phyloP scores from a whole-genome alignment of 2,329 filamentous ascomycete genomes.

The Beauveria scarabaeidicola region DNA sequence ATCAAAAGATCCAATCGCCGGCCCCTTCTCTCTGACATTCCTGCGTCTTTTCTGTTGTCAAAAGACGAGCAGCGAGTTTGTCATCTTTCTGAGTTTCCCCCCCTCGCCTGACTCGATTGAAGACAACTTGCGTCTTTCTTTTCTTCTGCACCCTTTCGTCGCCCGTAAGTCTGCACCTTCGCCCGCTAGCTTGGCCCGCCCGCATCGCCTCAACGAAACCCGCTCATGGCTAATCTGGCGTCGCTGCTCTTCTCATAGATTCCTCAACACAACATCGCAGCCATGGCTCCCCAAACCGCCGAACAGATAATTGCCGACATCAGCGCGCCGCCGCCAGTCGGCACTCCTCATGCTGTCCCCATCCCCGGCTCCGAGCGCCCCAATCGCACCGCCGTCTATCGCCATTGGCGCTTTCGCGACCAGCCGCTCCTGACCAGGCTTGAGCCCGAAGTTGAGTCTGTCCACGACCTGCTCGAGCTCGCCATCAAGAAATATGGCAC shows the following conservation, averaged over 20 bases:
- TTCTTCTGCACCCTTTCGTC: background rate
- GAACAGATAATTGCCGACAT: constrained; percentile 33
- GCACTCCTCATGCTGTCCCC: constrained; percentile 68
- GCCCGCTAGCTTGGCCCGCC: background rate
- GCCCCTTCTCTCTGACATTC: background rate
- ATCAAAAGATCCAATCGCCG: constrained; percentile 3
- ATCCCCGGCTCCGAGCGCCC: constrained; percentile 67
- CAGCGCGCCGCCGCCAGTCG: constrained; percentile 57
- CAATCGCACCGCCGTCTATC: constrained; percentile 68
- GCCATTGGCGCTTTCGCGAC: constrained; percentile 72
- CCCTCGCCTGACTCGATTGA: background rate
- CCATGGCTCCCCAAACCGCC: constrained; percentile 3
- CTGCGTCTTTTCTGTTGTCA: background rate
- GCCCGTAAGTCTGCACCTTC: background rate
- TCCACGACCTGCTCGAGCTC: constrained; percentile 73
- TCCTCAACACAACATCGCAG: constrained; percentile 22
- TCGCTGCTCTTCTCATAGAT: background rate
- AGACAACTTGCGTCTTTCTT: background rate
- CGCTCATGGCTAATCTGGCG: background rate
- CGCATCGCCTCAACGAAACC: background rate
- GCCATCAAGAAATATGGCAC: constrained; percentile 55
- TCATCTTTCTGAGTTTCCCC: background rate
- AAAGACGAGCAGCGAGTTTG: constrained; percentile 5
- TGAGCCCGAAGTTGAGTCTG: constrained; percentile 61
- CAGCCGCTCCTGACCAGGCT: constrained; percentile 61